Evolutionary conservation across 169 alveolate genomes (phyloP).

Genomic region (Eimeria sp.): DNA sequence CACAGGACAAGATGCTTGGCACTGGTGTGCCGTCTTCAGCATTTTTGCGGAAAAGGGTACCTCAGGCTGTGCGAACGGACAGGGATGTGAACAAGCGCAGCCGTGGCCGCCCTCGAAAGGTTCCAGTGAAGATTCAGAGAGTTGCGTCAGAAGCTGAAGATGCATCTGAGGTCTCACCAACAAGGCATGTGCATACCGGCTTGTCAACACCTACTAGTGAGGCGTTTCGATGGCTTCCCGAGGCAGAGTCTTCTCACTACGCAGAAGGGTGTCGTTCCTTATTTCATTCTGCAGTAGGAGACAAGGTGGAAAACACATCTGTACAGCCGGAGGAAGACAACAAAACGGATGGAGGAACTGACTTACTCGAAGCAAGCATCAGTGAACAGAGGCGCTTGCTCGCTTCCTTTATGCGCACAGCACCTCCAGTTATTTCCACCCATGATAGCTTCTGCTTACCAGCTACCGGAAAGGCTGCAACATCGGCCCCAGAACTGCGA

Average conservation of each 20-base stretch:
- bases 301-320: background rate
- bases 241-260: conserved; percentile 19
- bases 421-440: conserved; percentile 21
- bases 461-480: conserved; percentile 35
- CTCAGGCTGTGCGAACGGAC: conserved; percentile 46
- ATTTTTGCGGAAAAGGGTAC: conserved; percentile 40
- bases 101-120: conserved; percentile 70
- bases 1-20: conserved; percentile 59
- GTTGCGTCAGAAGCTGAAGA: conserved; percentile 45
- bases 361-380: conserved; percentile 14
- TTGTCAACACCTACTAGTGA: conserved; percentile 55
- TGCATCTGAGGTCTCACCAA: conserved; percentile 33
- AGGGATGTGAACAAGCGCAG: conserved; percentile 62
- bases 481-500: conserved; percentile 50
- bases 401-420: conserved; percentile 17
- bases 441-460: conserved; percentile 39
- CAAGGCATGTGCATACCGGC: conserved; percentile 40
- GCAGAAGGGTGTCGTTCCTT: conserved; percentile 43
- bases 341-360: conserved; percentile 10
- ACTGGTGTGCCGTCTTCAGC: conserved; percentile 33
- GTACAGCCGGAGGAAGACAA: conserved; percentile 52
- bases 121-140: conserved; percentile 13
- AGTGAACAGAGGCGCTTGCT: conserved; percentile 34
- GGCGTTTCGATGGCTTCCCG: conserved; percentile 65
- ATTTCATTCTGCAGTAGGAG: conserved; percentile 33